Evolutionary conservation across 176 grass and related monocot genomes (phyloP), one percentile per base, ranked within the genome.

Genomic region (Bolboschoenus planiculmis): DNA sequence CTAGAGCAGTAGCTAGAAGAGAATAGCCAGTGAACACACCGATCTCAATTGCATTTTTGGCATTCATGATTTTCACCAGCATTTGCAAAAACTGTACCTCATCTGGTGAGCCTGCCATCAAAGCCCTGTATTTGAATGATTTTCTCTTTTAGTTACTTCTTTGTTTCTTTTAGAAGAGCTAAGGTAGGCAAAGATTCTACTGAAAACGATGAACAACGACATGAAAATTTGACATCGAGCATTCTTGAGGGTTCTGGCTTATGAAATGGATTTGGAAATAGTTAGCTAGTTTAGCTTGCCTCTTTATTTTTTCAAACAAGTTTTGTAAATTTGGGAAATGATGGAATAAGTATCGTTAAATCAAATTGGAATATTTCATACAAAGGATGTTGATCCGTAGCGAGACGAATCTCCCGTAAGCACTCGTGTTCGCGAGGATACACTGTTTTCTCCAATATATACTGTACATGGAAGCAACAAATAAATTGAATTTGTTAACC

Each of bases 1-100:
- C 83, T 24, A 97, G 89, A 21, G 91, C 88, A 2, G 94, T 89
- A 55, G 90, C 88, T 10, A 97, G 94, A 15, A 94, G 82, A 44
- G 90, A 97, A 83, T 81, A 89, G 40, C 94, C 94, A 48, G 90
- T 97, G 86, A 84, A 97, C 10, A 94, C 91, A 35, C 94, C 94
- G 9, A 97, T 76, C 83, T 97, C 94, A 21, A 94, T 87, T 2
- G 88, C 90, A 2, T 86, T 90, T 87, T 84, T 89, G 55, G 94
- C 91, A 74, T 93, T 93, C 54, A 86, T 78, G 42, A 94, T 2
- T 56, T 94, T 97, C 2, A 97, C 80, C 88, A 97, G 85, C 85
- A 94, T 58, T 70, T 85, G 40, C 50, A 97, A 62, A 39, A 97
- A 21, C 39, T 56, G 83, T 26, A 64, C 82, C 67, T 90, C 88